Conservation (phyloP, 2,329 filamentous ascomycete species). For the Epicoccum nigrum region DNA sequence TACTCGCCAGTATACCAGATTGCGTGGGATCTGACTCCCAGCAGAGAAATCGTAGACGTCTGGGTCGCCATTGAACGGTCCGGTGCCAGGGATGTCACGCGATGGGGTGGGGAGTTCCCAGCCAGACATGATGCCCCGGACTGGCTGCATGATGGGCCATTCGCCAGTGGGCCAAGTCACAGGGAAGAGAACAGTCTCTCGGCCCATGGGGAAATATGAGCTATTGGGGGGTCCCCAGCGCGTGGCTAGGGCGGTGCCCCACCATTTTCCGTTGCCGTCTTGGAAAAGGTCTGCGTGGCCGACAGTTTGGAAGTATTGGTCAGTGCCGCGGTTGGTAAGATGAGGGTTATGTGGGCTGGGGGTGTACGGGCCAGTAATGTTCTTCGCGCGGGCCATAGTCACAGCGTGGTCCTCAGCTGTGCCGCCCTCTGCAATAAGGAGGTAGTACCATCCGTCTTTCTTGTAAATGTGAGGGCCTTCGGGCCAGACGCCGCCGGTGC, state of each 20-base stretch:
- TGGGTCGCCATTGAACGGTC: constrained; percentile 50
- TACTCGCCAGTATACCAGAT: constrained; percentile 63
- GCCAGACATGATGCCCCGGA: constrained; percentile 55
- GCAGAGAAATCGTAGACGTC: constrained; percentile 56
- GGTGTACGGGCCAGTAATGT: constrained; percentile 46
- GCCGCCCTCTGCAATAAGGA: constrained; percentile 44
- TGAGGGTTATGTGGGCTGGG: constrained; percentile 38
- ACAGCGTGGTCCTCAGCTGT: constrained; percentile 40
- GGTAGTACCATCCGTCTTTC: constrained; percentile 23
- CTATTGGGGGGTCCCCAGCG: constrained; percentile 21
- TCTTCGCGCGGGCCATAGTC: constrained; percentile 32
- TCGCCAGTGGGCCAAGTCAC: constrained; percentile 33
- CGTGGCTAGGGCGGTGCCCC: constrained; percentile 33
- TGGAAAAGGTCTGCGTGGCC: constrained; percentile 40
- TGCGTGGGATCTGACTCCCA: constrained; percentile 52
- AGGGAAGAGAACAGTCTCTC: constrained; percentile 32
- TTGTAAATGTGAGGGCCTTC: constrained; percentile 50
- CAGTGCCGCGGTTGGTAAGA: constrained; percentile 25
- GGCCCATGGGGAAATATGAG: constrained; percentile 37
- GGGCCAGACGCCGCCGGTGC: constrained; percentile 39
- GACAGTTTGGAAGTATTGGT: constrained; percentile 44
- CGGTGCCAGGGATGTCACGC: constrained; percentile 42
- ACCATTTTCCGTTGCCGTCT: constrained; percentile 32
- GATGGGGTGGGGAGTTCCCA: constrained; percentile 45
- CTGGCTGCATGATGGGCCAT: constrained; percentile 52